phyloP scores from a whole-genome alignment of 306 rosid genomes.

The Ormosia emarginata region DNA sequence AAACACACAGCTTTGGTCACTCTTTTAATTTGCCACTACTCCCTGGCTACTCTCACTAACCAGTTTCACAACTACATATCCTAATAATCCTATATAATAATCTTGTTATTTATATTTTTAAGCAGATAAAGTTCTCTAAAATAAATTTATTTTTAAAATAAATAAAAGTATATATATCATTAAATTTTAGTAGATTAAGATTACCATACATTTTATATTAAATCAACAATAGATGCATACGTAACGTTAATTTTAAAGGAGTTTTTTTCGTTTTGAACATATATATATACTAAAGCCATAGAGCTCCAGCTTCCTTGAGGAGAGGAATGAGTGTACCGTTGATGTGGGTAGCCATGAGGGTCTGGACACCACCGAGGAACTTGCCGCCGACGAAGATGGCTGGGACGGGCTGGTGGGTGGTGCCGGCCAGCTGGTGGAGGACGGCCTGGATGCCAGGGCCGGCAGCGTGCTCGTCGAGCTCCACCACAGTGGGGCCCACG shows the following conservation, averaged over 20 bases:
- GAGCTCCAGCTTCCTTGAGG: conserved; percentile 81
- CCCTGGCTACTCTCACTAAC: neutral
- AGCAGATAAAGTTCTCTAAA: no score
- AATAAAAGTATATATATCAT: no score
- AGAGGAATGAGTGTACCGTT: conserved; percentile 73
- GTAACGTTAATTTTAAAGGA: no score
- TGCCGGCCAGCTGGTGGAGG: conserved; percentile 38
- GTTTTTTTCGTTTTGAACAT: no score
- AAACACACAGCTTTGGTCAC: neutral
- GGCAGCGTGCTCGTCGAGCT: conserved; percentile 56
- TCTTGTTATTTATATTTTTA: neutral
- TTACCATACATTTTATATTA: no score
- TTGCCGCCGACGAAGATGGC: conserved; percentile 75
- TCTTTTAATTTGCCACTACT: neutral
- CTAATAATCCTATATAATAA: neutral
- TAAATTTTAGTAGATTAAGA: no score
- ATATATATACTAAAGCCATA: conserved; percentile 46
- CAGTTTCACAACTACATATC: no score
- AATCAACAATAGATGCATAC: no score
- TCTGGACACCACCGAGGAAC: conserved; percentile 81
- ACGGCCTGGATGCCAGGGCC: conserved; percentile 47
- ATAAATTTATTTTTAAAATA: no score
- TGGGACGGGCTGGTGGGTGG: conserved; percentile 40
- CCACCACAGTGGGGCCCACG: conserved; percentile 69
- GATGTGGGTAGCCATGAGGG: conserved; percentile 77